Conservation (phyloP, 164 flowering plant genomes). For the Macadamia integrifolia region DNA sequence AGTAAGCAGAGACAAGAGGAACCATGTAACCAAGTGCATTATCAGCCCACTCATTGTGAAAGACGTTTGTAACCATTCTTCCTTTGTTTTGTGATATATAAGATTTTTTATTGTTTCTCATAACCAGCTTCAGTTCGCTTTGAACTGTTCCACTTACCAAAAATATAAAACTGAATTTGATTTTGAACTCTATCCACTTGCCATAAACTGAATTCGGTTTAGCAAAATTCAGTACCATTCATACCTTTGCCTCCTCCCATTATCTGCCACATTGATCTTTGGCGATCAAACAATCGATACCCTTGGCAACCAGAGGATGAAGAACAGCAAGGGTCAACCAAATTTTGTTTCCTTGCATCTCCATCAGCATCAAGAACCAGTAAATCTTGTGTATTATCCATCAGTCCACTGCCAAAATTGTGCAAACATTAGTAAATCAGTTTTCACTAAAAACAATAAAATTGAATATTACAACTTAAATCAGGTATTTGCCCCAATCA, state of each 20-base stretch:
- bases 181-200: too few species aligned
- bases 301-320: constrained; percentile 13
- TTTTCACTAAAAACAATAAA: background rate
- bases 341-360: constrained; percentile 19
- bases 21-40: too few species aligned
- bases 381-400: constrained; percentile 31
- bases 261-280: constrained; percentile 24
- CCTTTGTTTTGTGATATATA: too few species aligned
- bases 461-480: background rate
- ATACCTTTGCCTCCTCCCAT: constrained; percentile 38
- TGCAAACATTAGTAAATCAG: background rate
- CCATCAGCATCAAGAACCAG: constrained; percentile 16
- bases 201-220: too few species aligned
- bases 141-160: too few species aligned
- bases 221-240: background rate
- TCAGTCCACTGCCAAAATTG: constrained; percentile 9
- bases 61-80: too few species aligned
- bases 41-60: too few species aligned
- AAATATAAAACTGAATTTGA: too few species aligned
- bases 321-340: constrained; percentile 14
- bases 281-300: constrained; percentile 22
- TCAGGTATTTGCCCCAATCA: too few species aligned
- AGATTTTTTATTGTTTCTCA: too few species aligned
- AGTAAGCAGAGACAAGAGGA: too few species aligned
- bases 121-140: too few species aligned